Base-by-base conservation (phyloP, 352 stramenopile genomes). In the Phytophthora pini region DNA sequence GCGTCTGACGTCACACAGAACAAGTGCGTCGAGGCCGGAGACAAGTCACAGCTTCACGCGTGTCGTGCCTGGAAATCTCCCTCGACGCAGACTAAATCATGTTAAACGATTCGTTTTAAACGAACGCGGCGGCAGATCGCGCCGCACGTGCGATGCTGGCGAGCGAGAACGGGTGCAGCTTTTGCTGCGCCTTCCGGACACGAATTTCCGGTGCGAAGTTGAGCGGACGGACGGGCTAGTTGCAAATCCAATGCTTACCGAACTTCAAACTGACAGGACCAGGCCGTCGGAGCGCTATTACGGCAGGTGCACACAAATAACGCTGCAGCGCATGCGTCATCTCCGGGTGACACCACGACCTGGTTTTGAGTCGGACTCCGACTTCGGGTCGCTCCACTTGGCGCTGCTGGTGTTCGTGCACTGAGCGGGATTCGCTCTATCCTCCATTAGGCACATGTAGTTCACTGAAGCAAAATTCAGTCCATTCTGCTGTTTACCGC, bases 261-360 rank as follows among this genome's bases (percentile, higher is more conserved):
- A 65, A 65, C 55, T 70, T 70, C 62, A 70, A 70, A 46, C 34
- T 65, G 54, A 57, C 39, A 52, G 61, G 47, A 51, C 45, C 48
- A 63, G 59, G 59, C 36, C 36, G 34, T 13, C 54, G 51, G n/a
- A 46, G 55, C 17, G 11, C 10, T 64, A 64, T 64, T 64, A 64
- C 58, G 51, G 29, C 58, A 61, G n/a, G 47, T 36, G 31, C 39
- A 51, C 13, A n/a, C n/a, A 9, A 57, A 36, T 56, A 52, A 47
- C 32, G 32, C 34, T 47, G 44, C 26, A 29, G 22, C 20, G 55
- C 43, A 43, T 54, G 54, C 31, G 31, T 36, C 31, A 26, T 8
- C 8, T 36, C 31, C 31, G 31, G 8, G 31, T 9, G 31, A 36
- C 13, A 17, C 45, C 54, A 53, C 9, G 20, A 53, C 44, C 32